These are phyloP conservation scores for Pachyrhizus erosus DNA, from an alignment of 306 rosid species.

Conservation along the genomic window DNA sequence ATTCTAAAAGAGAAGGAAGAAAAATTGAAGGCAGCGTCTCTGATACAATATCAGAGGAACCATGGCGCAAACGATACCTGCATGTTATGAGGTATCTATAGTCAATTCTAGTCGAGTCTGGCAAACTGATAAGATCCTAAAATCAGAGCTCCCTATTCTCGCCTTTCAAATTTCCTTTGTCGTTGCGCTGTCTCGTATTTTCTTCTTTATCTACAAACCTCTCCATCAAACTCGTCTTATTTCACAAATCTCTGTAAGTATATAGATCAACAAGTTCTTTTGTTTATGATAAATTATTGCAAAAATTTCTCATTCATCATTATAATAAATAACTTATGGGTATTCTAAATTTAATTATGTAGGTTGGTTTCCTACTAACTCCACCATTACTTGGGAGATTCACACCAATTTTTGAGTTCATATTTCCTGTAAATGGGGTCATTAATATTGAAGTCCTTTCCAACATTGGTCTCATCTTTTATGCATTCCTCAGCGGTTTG, in stretches of 20 bases:
- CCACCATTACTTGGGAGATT: not conserved
- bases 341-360: not conserved
- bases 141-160: conserved; percentile 19
- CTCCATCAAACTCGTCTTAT: conserved; percentile 49
- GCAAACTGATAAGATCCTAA: conserved; percentile 26
- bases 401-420: fast-evolving
- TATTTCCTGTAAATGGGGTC: conserved; percentile 21
- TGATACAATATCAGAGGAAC: not conserved
- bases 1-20: not conserved
- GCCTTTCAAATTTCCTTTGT: conserved; percentile 21
- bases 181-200: not conserved
- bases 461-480: conserved; percentile 43
- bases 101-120: conserved; percentile 29
- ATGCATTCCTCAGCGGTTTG: conserved; percentile 51
- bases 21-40: not conserved
- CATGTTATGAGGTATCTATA: conserved; percentile 19
- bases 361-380: conserved; percentile 49
- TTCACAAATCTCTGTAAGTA: conserved; percentile 43
- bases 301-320: not conserved
- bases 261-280: not conserved
- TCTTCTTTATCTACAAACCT: conserved; percentile 30
- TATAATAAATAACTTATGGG: not conserved
- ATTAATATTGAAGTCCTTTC: conserved; percentile 29
- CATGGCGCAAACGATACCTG: not conserved
- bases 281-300: not conserved